Base-by-base conservation (phyloP, 2,329 filamentous ascomycete genomes). In the Pyrenochaeta sp. region DNA sequence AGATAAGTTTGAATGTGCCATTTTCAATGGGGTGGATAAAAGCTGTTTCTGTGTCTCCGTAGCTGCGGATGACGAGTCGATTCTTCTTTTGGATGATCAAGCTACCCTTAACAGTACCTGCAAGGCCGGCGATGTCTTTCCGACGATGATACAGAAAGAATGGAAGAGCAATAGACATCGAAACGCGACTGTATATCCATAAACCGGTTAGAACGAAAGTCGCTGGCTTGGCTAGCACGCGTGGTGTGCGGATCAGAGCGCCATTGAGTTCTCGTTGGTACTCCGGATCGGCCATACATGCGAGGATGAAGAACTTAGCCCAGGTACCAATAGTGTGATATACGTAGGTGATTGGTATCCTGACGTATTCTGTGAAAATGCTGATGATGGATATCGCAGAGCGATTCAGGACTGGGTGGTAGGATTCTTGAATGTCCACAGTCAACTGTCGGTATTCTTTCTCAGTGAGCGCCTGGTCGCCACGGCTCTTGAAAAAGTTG, bases 201-300 rank as follows among this genome's bases (percentile, higher is more conserved):
- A 83, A 47, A 44, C 75, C 67, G 40, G 77, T 82, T n/a, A 81
- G 63, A 7, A 77, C n/a, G 43, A 79, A 77, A 0, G 72, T 75
- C 3, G 67, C 61, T 9, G 77, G 77, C 17, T 71, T 69, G 4
- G 73, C 73, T 10, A 81, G 42, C 18, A 76, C 41, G 3, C 55
- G 57, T 11, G 75, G 74, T 20, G 75, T 74, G 17, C 60, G 46
- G 39, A 68, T 64, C 45, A 81, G 72, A 43, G 79, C 76, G 61
- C 79, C 78, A 51, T 79, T 75, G 40, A 83, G 72, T 49, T 84
- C 82, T 54, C 81, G 72, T 56, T 83, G 78, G 54, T 80, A 82
- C 57, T 84, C 82, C 0, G 80, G 77, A 59, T 84, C 82, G 2
- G 82, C 82, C 57, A 83, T 76, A 17, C 81, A 70, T 10, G 82